phyloP scores from a whole-genome alignment of 352 stramenopile genomes.

The Globisporangium spiculum region DNA sequence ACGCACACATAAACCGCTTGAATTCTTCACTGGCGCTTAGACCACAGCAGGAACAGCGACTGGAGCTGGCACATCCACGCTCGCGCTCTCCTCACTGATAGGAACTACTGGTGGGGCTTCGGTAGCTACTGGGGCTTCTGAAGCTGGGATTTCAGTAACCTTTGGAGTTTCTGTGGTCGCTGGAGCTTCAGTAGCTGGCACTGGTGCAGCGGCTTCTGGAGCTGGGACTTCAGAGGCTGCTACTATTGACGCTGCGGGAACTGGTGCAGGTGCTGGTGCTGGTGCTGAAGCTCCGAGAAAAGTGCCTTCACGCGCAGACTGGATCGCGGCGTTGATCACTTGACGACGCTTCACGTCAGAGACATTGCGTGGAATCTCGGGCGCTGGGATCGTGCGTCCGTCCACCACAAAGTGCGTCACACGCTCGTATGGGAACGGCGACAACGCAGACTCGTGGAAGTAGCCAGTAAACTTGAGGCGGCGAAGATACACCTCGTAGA shows the following conservation, averaged over 20 bases:
- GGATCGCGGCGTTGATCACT: conserved; percentile 69
- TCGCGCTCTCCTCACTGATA: background rate
- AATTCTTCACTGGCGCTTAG: background rate
- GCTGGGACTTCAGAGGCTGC: background rate
- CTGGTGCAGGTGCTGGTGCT: too few relatives aligned
- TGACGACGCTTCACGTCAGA: conserved; percentile 65
- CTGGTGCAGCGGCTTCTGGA: background rate
- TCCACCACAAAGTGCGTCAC: conserved; percentile 86
- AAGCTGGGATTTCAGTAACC: too few relatives aligned
- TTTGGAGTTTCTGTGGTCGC: background rate
- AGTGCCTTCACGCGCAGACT: conserved; percentile 44
- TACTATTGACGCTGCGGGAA: too few relatives aligned
- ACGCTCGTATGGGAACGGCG: conserved; percentile 77
- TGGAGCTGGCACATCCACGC: conserved; percentile 8
- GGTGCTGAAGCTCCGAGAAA: conserved; percentile 1
- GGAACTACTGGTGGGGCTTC: background rate
- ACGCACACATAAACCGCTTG: conserved; percentile 1
- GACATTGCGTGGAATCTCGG: conserved; percentile 62
- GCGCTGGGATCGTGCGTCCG: conserved; percentile 59
- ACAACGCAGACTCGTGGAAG: conserved; percentile 68
- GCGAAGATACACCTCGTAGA: conserved; percentile 80
- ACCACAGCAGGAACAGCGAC: background rate
- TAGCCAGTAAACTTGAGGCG: conserved; percentile 65
- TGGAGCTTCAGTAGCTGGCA: background rate
- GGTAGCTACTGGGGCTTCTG: background rate